Conservation (phyloP, 345 rosid species). For the Lepidium aucheri region DNA sequence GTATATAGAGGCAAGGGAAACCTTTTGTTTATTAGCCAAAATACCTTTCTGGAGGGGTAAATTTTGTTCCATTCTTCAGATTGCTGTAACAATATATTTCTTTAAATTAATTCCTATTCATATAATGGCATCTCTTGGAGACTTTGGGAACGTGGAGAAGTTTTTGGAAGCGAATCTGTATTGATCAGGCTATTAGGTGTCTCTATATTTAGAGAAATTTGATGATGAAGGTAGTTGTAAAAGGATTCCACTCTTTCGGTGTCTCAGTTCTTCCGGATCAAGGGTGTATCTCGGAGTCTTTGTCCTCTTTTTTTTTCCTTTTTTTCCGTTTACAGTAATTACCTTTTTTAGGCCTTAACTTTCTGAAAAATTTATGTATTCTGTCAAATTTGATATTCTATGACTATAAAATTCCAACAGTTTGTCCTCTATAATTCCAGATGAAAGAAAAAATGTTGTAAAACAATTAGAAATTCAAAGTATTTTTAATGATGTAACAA, state of each 20-base stretch:
- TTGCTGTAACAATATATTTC: slow-evolving; percentile 5
- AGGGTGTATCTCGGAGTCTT: too few species aligned
- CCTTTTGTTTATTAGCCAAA: slow-evolving; percentile 7
- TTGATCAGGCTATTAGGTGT: neutral
- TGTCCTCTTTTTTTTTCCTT: too few species aligned
- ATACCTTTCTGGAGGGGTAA: slow-evolving; percentile 3
- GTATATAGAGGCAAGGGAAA: slow-evolving; percentile 13
- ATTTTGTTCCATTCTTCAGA: slow-evolving; percentile 17
- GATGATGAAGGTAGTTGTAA: neutral
- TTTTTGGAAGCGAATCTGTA: neutral
- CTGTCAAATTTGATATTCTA: too few species aligned
- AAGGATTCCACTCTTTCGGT: too few species aligned
- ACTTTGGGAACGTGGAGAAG: neutral
- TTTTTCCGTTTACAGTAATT: too few species aligned
- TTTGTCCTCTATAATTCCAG: too few species aligned
- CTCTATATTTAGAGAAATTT: neutral
- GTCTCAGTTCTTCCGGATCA: too few species aligned
- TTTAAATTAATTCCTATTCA: neutral
- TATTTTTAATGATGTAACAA: neutral
- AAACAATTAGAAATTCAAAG: neutral
- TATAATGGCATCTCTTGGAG: neutral
- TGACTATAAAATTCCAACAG: too few species aligned
- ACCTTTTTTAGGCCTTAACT: too few species aligned
- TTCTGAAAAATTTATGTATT: too few species aligned
- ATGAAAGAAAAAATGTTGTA: too few species aligned